A percentile compares a stretch with the other conserved stretches of the same genome.
phyloP scores from a whole-genome alignment of 2,329 filamentous ascomycete species.

The Trichoderma harzianum region DNA sequence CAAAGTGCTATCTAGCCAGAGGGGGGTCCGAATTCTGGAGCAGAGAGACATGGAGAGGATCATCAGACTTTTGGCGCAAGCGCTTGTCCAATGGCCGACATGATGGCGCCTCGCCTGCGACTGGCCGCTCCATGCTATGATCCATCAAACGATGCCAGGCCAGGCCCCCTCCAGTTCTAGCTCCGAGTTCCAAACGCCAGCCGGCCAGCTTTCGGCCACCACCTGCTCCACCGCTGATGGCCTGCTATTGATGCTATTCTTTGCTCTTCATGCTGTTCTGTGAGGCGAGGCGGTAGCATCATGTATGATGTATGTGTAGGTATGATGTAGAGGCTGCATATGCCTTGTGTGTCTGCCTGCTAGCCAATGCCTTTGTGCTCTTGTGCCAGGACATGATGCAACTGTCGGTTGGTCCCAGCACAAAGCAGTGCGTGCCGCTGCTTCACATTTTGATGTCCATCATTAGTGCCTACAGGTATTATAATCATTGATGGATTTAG shows the following conservation, averaged over 20 bases:
- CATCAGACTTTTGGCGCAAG: constrained; percentile 1
- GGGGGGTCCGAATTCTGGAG: no score
- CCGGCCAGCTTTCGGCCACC: constrained; percentile 10
- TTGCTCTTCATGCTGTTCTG: not conserved
- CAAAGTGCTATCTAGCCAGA: no score
- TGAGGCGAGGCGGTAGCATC: not conserved
- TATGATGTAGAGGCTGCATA: not conserved
- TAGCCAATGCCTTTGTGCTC: not conserved
- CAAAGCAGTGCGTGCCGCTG: no score
- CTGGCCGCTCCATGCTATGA: not conserved
- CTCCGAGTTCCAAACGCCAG: not conserved
- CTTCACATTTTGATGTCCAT: no score
- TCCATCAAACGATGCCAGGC: not conserved
- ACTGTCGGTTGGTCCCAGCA: not conserved
- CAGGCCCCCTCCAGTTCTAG: not conserved
- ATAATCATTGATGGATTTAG: no score
- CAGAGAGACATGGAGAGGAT: not conserved
- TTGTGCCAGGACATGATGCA: not conserved
- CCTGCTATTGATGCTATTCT: not conserved
- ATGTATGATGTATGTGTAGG: not conserved
- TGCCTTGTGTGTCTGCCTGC: not conserved
- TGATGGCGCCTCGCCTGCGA: not conserved
- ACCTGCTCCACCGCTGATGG: not conserved
- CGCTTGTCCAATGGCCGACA: not conserved
- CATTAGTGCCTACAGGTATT: no score